These are phyloP conservation scores for Euphorbia neoarborescens DNA, from an alignment of 441 rosid genomes.

Conservation along the genomic window DNA sequence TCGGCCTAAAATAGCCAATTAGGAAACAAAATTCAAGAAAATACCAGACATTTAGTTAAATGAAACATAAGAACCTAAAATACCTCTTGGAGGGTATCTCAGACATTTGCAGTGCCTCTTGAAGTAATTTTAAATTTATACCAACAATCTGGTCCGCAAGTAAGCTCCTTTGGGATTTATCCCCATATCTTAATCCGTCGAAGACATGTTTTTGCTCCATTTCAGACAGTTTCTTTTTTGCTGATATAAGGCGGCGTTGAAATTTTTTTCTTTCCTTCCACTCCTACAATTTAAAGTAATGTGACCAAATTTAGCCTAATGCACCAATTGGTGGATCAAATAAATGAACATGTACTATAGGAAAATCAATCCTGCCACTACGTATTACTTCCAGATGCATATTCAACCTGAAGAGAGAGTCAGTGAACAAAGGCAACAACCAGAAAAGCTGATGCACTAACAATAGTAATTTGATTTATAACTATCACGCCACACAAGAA, in stretches of 20 bases:
- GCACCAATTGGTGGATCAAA: conserved; percentile 1
- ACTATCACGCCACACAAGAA: neutral
- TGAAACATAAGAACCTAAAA: conserved; percentile 10
- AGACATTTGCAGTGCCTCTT: conserved; percentile 54
- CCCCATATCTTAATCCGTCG: conserved; percentile 71
- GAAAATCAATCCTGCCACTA: neutral
- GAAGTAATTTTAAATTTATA: conserved; percentile 65
- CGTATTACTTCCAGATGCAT: neutral
- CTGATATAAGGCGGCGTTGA: conserved; percentile 69
- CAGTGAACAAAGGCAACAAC: neutral
- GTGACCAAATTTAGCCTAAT: conserved; percentile 8
- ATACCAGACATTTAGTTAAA: neutral
- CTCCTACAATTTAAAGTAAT: conserved; percentile 42
- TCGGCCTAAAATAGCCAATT: neutral
- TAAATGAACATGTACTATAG: neutral
- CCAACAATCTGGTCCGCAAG: conserved; percentile 64
- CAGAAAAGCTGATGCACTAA: neutral
- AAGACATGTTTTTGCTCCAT: conserved; percentile 81
- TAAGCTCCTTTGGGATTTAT: conserved; percentile 54
- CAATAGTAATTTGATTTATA: neutral
- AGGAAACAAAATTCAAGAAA: conserved; percentile 7
- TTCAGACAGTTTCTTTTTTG: conserved; percentile 74
- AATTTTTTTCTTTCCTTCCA: conserved; percentile 81
- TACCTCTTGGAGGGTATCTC: conserved; percentile 52
- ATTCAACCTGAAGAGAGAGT: neutral